Evolutionary conservation across 805 yeast species (phyloP).

Genomic region (Candida orba): DNA sequence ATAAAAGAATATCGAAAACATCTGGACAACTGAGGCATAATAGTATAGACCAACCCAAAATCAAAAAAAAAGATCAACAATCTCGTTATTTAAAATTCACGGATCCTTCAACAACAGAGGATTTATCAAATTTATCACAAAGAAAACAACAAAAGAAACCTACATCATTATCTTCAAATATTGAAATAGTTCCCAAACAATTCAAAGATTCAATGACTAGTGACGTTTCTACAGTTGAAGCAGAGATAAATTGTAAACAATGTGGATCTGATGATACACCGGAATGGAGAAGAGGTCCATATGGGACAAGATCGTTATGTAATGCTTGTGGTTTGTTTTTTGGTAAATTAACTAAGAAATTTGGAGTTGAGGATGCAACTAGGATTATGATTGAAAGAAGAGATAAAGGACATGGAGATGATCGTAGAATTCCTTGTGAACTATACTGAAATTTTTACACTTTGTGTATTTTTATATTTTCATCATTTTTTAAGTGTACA

Average conservation of each 20-base stretch:
- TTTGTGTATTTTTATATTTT: background rate
- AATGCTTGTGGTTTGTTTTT: slow-evolving; percentile 88
- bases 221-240: background rate
- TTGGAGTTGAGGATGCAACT: slow-evolving; percentile 30
- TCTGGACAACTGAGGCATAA: background rate
- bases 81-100: background rate
- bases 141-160: background rate
- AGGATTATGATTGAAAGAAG: slow-evolving; percentile 19
- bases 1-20: background rate
- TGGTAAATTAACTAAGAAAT: slow-evolving; percentile 48
- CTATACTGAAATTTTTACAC: background rate
- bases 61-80: background rate
- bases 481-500: background rate
- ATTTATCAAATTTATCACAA: background rate
- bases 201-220: background rate
- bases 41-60: background rate
- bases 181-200: background rate
- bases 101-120: background rate
- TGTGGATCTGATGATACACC: slow-evolving; percentile 76
- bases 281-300: slow-evolving; percentile 91
- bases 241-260: slow-evolving; percentile 42
- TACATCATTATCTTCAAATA: background rate
- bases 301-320: slow-evolving; percentile 74
- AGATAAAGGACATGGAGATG: slow-evolving; percentile 21
- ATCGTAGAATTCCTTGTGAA: slow-evolving; percentile 22